Conservation (phyloP, 108 stramenopile genomes). For the Chaetoceros tenuissimus region DNA sequence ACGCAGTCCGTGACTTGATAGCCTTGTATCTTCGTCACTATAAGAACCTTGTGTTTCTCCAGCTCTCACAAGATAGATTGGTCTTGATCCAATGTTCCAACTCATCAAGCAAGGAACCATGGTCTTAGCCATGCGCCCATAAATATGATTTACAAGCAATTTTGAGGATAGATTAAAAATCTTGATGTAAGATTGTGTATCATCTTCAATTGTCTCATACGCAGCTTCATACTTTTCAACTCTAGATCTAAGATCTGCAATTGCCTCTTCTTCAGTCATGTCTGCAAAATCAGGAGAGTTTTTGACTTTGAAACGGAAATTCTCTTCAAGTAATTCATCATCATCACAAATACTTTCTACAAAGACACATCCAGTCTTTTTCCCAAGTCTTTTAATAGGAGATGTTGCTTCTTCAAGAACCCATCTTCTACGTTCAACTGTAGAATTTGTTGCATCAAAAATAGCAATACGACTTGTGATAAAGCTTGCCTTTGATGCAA, state of each 20-base stretch:
- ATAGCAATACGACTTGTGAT: conserved; percentile 70
- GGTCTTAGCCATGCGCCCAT: conserved; percentile 79
- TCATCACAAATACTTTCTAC: conserved; percentile 96
- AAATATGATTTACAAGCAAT: conserved; percentile 47
- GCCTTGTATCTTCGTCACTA: not conserved
- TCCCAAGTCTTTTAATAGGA: conserved; percentile 34
- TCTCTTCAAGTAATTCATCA: conserved; percentile 65
- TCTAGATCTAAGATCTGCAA: conserved; percentile 69
- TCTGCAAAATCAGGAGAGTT: conserved; percentile 79
- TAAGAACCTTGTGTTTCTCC: conserved; percentile 46
- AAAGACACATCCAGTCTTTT: conserved; percentile 81
- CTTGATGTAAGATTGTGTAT: conserved; percentile 89
- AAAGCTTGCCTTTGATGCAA: not conserved
- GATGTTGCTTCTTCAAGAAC: conserved; percentile 73
- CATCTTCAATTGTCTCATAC: conserved; percentile 92
- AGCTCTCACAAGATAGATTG: conserved; percentile 73
- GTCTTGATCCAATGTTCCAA: conserved; percentile 86
- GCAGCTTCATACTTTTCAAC: conserved; percentile 84
- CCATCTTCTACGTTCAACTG: conserved; percentile 61
- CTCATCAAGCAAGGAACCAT: conserved; percentile 85
- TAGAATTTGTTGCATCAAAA: conserved; percentile 97
- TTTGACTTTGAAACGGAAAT: conserved; percentile 68
- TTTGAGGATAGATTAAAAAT: conserved; percentile 77
- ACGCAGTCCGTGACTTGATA: conserved; percentile 12
- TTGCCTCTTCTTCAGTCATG: conserved; percentile 60